Evolutionary conservation across 2,329 filamentous ascomycete species (phyloP), one percentile per base, ranked within the genome.

Genomic region (Fragosphaeria purpurea): DNA sequence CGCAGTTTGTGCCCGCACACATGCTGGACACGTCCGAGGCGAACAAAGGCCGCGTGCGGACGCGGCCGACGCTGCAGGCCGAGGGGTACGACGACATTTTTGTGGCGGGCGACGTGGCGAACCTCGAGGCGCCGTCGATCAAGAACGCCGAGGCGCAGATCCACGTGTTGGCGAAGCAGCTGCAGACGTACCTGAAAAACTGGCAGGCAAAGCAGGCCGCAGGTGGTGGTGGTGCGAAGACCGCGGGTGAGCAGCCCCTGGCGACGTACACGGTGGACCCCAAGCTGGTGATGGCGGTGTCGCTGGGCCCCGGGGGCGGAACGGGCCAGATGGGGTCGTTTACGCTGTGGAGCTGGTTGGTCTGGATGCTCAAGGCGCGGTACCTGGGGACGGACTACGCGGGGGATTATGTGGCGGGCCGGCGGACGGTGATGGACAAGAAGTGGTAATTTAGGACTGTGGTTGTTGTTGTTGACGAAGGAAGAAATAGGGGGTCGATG

Each of bases 21-120:
- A 48, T 63, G 57, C 56, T 64, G 13, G 61, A 64, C 57, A 32
- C 47, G 5, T 37, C 47, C 5, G 41, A 33, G n/a, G 45, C 47
- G 12, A 56, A 58, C 31, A 41, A 11, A 2, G 22, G 47, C 35
- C 57, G 52, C 41, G 55, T 64, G 22, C 57, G 55, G 39, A 59
- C 61, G 47, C 60, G 56, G 1, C 12, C 44, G 5, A 50, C 45
- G 33, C 57, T 64, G 30, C 61, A 57, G 46, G 62, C 55, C 50
- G 56, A 59, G 22, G 61, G 60, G 22, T 48, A 59, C 44, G 54
- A 60, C 47, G 57, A 63, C 55, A 53, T 64, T 44, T 65, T 60
- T 44, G 63, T 59, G 12, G 48, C 60, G 11, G 62, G 62, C 46
- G 62, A 65, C 54, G 62, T 54, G 6, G 53, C 57, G 10, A 61